Evolutionary conservation across 2,329 filamentous ascomycete genomes (phyloP).

Genomic region (Calonectria montana): DNA sequence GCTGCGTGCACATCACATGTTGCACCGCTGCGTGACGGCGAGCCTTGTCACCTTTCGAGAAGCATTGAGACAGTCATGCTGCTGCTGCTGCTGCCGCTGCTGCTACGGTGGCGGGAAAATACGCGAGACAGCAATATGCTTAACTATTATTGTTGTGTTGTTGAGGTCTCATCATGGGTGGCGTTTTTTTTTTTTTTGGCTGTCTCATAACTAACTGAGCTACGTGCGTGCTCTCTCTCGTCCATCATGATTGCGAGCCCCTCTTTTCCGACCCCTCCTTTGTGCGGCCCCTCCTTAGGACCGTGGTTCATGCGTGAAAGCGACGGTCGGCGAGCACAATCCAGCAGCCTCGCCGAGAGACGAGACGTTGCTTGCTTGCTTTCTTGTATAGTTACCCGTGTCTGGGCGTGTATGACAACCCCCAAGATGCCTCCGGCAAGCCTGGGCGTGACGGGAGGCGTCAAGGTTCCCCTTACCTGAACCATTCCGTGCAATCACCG

Average conservation of each 20-base stretch:
- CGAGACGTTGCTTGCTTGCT: neutral
- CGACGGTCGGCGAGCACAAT: neutral
- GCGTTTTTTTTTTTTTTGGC: no score
- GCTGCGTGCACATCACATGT: neutral
- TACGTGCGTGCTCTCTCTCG: neutral
- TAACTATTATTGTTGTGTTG: neutral
- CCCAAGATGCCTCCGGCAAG: neutral
- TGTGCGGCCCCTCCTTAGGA: slow-evolving; percentile 4
- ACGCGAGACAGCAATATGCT: neutral
- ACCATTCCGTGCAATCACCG: neutral
- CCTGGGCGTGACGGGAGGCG: neutral
- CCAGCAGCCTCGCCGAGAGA: neutral
- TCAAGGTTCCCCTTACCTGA: neutral
- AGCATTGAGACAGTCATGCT: neutral
- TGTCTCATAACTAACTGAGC: no score
- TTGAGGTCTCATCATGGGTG: neutral
- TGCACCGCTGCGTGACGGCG: neutral
- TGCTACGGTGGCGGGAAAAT: neutral
- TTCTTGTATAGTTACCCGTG: neutral
- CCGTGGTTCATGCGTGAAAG: slow-evolving; percentile 2
- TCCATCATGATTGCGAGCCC: neutral
- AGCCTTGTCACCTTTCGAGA: neutral
- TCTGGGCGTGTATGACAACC: neutral
- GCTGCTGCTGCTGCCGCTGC: no score
- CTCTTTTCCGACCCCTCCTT: slow-evolving; percentile 5